These are phyloP conservation scores for Fraxinus sp. DNA, from an alignment of 305 asterid genomes.

Conservation along the genomic window DNA sequence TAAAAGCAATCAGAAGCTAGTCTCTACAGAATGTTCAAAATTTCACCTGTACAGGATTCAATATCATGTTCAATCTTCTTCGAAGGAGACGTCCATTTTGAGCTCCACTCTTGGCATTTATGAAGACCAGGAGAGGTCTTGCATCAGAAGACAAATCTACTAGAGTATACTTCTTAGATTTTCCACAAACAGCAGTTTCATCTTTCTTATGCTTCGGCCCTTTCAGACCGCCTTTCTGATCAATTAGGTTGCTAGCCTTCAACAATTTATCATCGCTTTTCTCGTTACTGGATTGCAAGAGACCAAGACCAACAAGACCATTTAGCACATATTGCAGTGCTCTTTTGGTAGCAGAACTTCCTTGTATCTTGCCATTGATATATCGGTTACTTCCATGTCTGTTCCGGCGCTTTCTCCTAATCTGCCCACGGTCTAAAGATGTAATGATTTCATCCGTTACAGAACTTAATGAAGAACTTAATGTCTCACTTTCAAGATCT, in stretches of 20 bases:
- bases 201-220: conserved; percentile 40
- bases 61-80: conserved; percentile 68
- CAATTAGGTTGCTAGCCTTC: conserved; percentile 31
- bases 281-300: conserved; percentile 39
- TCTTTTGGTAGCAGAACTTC: conserved; percentile 39
- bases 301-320: conserved; percentile 47
- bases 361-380: conserved; percentile 46
- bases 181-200: conserved; percentile 34
- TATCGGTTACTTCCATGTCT: conserved; percentile 47
- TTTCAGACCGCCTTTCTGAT: conserved; percentile 39
- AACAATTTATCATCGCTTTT: conserved; percentile 33
- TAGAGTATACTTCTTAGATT: conserved; percentile 50
- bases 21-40: conserved; percentile 12
- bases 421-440: conserved; percentile 51
- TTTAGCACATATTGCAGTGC: conserved; percentile 51
- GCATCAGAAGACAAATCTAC: conserved; percentile 69
- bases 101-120: conserved; percentile 80
- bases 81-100: conserved; percentile 69
- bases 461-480: no score
- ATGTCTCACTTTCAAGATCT: conserved; percentile 47
- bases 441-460: conserved; percentile 48
- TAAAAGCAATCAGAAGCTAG: background rate
- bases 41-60: conserved; percentile 79
- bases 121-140: conserved; percentile 77
- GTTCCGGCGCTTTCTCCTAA: conserved; percentile 58